phyloP scores from a whole-genome alignment of 306 rosid species.

The Cucumis melo region DNA sequence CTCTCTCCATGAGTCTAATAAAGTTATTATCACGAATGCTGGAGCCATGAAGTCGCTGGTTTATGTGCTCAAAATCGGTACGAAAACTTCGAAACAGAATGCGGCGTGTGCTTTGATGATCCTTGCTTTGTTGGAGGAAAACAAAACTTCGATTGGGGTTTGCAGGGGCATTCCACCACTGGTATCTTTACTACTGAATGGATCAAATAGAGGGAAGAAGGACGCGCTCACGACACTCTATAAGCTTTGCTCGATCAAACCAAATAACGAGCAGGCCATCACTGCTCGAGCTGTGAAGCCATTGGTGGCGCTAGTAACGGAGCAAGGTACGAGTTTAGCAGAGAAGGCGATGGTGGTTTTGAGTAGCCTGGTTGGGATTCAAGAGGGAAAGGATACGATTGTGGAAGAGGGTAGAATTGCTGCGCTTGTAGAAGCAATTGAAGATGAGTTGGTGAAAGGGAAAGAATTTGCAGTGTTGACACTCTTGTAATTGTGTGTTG shows the following conservation, averaged over 20 bases:
- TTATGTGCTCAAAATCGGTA: slow-evolving; percentile 80
- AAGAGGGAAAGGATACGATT: slow-evolving; percentile 65
- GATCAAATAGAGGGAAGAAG: slow-evolving; percentile 75
- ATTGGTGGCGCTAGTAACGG: slow-evolving; percentile 58
- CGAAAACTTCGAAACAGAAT: slow-evolving; percentile 84
- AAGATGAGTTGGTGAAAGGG: slow-evolving; percentile 81
- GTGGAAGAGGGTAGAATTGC: slow-evolving; percentile 86
- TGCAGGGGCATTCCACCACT: slow-evolving; percentile 78
- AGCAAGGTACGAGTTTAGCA: slow-evolving; percentile 67
- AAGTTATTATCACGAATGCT: slow-evolving; percentile 50
- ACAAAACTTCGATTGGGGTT: slow-evolving; percentile 75
- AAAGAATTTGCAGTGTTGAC: slow-evolving; percentile 81
- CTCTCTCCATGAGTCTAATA: slow-evolving; percentile 70
- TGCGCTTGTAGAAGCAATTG: slow-evolving; percentile 79
- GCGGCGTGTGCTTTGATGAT: slow-evolving; percentile 87
- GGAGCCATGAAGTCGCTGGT: slow-evolving; percentile 80
- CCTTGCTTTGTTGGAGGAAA: slow-evolving; percentile 68
- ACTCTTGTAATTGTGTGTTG: slow-evolving; percentile 58
- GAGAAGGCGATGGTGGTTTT: slow-evolving; percentile 97
- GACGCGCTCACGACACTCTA: slow-evolving; percentile 77
- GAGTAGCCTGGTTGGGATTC: slow-evolving; percentile 55
- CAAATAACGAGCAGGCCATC: slow-evolving; percentile 76
- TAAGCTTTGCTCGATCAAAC: slow-evolving; percentile 71
- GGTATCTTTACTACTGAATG: slow-evolving; percentile 59
- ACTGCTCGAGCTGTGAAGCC: slow-evolving; percentile 87